Evolutionary conservation across 129 eudicot species (phyloP).

Genomic region (Ambrosia trifida): DNA sequence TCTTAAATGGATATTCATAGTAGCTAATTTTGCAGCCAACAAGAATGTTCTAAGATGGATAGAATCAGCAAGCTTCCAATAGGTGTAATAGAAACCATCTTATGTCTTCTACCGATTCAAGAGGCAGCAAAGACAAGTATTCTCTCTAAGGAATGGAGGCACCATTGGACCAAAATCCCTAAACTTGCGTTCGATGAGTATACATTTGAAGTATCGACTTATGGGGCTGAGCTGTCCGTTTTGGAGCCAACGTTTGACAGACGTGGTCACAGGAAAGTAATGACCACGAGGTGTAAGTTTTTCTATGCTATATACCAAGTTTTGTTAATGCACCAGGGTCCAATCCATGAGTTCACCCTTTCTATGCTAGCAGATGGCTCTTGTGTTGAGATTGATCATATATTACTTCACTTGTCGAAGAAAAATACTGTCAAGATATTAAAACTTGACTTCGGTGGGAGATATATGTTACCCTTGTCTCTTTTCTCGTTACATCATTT

Average conservation of each 20-base stretch:
- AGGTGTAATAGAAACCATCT: constrained; percentile 3
- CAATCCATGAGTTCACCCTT: constrained; percentile 18
- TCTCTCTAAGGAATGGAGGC: constrained; percentile 23
- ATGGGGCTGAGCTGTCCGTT: not conserved
- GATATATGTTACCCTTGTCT: not conserved
- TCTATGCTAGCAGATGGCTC: no score
- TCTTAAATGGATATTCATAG: not conserved
- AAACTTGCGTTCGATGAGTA: not conserved
- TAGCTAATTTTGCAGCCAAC: not conserved
- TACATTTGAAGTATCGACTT: not conserved
- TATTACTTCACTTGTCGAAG: not conserved
- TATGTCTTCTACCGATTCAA: constrained; percentile 20
- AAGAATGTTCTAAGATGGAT: constrained; percentile 17
- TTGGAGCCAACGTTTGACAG: not conserved
- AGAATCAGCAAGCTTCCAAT: constrained; percentile 19
- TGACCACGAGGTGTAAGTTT: not conserved
- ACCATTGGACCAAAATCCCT: not conserved
- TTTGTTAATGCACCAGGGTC: constrained; percentile 21
- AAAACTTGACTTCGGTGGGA: not conserved
- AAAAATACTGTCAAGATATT: not conserved
- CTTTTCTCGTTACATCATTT: constrained; percentile 15
- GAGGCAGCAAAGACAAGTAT: not conserved
- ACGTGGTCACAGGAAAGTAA: not conserved
- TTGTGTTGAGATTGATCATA: no score
- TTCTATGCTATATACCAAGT: constrained; percentile 19